phyloP scores from a whole-genome alignment of 139 green algal genomes.

The Spirogloea muscicola region DNA sequence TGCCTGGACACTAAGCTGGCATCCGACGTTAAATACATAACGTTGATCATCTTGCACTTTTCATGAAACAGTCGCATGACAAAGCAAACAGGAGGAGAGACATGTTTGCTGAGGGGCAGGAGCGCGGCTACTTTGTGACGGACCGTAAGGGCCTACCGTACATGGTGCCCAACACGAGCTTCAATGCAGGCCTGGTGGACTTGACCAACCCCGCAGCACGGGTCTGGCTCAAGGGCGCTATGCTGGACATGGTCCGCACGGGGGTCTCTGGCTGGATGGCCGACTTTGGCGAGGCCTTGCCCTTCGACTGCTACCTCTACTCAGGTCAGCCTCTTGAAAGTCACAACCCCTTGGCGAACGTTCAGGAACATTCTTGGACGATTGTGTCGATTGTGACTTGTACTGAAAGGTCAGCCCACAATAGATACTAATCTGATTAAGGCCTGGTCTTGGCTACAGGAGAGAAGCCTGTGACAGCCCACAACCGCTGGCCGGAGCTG shows the following conservation, averaged over 20 bases:
- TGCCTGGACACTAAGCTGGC: too few relatives aligned
- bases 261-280: constrained; percentile 45
- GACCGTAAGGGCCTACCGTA: constrained; percentile 33
- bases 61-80: background rate
- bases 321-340: constrained; percentile 20
- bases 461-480: constrained; percentile 9
- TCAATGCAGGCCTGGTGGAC: constrained; percentile 45
- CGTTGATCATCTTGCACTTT: too few relatives aligned
- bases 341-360: too few relatives aligned
- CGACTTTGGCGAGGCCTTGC: constrained; percentile 52
- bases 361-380: too few relatives aligned
- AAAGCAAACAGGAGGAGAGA: constrained; percentile 9
- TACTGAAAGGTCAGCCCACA: too few relatives aligned
- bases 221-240: constrained; percentile 43
- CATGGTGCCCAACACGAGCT: constrained; percentile 35
- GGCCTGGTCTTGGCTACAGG: constrained; percentile 8
- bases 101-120: constrained; percentile 26
- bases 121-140: constrained; percentile 29
- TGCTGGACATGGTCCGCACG: constrained; percentile 29
- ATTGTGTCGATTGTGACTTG: too few relatives aligned
- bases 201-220: constrained; percentile 45
- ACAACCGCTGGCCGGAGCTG: constrained; percentile 50
- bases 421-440: too few relatives aligned
- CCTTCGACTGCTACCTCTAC: constrained; percentile 43
- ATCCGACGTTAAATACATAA: too few relatives aligned